phyloP scores from a whole-genome alignment of 2,329 filamentous ascomycete genomes.

The Sporothrix brunneoviolacea region DNA sequence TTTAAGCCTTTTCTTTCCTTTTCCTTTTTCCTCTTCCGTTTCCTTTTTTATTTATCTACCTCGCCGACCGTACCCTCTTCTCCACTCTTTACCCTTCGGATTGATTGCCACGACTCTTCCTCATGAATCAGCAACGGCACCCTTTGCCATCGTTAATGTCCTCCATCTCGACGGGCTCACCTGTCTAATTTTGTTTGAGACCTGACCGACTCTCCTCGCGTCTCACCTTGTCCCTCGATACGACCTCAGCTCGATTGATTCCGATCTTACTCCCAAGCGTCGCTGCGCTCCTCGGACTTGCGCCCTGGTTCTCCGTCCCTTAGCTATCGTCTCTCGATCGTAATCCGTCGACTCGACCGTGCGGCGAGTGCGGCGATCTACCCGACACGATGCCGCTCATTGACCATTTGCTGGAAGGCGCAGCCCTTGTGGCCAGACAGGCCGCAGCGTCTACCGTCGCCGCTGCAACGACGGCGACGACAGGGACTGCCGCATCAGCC shows the following conservation, averaged over 20 bases:
- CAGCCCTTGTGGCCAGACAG: slow-evolving; percentile 24
- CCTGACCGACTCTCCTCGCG: background rate
- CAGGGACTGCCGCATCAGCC: slow-evolving; percentile 4
- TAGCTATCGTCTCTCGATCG: background rate
- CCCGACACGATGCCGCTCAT: slow-evolving; percentile 22
- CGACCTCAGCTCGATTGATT: background rate
- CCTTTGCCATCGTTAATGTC: background rate
- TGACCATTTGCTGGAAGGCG: slow-evolving; percentile 22
- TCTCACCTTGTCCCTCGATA: background rate
- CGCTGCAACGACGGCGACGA: background rate
- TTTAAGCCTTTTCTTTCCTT: background rate
- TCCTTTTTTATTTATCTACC: background rate
- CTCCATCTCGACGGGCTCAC: background rate
- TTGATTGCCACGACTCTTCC: no score
- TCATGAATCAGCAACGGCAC: slow-evolving; percentile 1
- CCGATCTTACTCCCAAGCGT: no score
- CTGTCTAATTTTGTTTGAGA: background rate
- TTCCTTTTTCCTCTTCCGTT: background rate
- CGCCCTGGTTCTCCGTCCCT: no score
- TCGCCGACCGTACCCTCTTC: background rate
- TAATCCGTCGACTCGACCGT: background rate
- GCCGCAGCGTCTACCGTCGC: slow-evolving; percentile 13
- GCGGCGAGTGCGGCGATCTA: no score
- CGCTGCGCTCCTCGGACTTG: no score
- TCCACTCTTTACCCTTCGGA: no score